Evolutionary conservation across 148 eudicot genomes (phyloP).

Genomic region (Heliosperma pusillum): DNA sequence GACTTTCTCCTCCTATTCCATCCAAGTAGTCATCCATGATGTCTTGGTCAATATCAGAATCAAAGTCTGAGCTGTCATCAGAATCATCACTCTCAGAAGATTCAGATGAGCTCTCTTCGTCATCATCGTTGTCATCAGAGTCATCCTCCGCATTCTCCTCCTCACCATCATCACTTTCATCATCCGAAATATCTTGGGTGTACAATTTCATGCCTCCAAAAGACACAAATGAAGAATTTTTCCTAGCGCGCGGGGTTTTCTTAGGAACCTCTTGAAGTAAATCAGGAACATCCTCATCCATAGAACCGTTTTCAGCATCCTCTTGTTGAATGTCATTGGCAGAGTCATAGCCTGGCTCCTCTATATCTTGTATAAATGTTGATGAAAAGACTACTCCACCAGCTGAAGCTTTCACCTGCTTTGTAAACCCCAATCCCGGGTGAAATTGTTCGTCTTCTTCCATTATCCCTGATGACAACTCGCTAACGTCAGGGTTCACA

Average conservation of each 20-base stretch:
- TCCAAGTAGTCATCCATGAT: conserved; percentile 78
- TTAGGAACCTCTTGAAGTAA: conserved; percentile 32
- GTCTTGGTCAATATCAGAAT: conserved; percentile 85
- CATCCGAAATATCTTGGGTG: conserved; percentile 72
- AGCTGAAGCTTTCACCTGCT: conserved; percentile 28
- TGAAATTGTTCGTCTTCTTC: conserved; percentile 31
- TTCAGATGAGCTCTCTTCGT: conserved; percentile 52
- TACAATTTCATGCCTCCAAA: conserved; percentile 82
- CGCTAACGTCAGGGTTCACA: conserved; percentile 11
- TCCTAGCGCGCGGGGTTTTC: conserved; percentile 32
- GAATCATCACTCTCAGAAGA: conserved; percentile 63
- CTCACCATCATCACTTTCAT: conserved; percentile 41
- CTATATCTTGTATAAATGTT: conserved; percentile 24
- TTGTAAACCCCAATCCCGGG: conserved; percentile 74
- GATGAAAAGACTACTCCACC: conserved; percentile 26
- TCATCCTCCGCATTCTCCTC: conserved; percentile 38
- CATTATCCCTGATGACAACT: conserved; percentile 26
- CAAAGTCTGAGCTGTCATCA: conserved; percentile 49
- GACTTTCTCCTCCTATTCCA: conserved; percentile 67
- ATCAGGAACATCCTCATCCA: conserved; percentile 25
- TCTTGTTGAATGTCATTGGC: conserved; percentile 42
- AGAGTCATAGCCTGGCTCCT: conserved; percentile 27
- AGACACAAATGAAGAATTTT: conserved; percentile 65
- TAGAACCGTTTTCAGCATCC: conserved; percentile 28
- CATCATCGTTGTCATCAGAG: conserved; percentile 50